Percentiles rank a stretch among this genome's conserved stretches.
phyloP scores from a whole-genome alignment of 495 filamentous ascomycete species.

The Penicillium simplicissimum region DNA sequence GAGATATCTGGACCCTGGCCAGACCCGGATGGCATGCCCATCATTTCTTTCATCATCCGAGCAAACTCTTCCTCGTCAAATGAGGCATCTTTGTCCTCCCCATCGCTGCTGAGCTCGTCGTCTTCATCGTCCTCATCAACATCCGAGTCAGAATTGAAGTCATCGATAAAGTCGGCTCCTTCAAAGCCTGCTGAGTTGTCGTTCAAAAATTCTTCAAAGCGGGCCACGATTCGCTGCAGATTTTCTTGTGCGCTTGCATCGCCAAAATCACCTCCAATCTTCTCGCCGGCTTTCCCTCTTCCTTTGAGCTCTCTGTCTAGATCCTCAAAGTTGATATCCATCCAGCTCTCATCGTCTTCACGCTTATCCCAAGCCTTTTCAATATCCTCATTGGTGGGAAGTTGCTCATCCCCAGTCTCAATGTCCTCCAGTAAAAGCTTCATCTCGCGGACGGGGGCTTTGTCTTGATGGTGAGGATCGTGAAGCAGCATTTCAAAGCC shows the following conservation, averaged over 20 bases:
- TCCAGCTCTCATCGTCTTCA: conserved; percentile 86
- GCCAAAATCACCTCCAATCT: conserved; percentile 61
- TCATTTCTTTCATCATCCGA: conserved; percentile 92
- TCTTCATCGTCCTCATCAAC: conserved; percentile 61
- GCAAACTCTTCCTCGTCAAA: conserved; percentile 86
- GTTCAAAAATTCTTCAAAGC: conserved; percentile 91
- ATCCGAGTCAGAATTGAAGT: conserved; percentile 59
- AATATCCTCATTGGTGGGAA: conserved; percentile 78
- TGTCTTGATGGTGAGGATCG: conserved; percentile 64
- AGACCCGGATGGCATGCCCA: conserved; percentile 65
- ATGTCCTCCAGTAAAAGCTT: conserved; percentile 73
- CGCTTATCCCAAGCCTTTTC: conserved; percentile 57
- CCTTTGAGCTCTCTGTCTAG: conserved; percentile 80
- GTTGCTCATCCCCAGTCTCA: conserved; percentile 53
- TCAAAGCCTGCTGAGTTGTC: conserved; percentile 79
- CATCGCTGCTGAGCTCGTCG: conserved; percentile 53
- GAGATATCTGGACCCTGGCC: conserved; percentile 27
- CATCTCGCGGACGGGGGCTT: conserved; percentile 67
- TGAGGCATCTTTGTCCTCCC: conserved; percentile 73
- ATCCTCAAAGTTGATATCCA: conserved; percentile 87
- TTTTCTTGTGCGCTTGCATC: conserved; percentile 79
- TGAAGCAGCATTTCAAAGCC: conserved; percentile 87
- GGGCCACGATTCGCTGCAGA: conserved; percentile 81
- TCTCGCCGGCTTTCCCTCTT: conserved; percentile 36
- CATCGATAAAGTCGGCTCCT: conserved; percentile 71